Evolutionary conservation across 2,329 filamentous ascomycete genomes (phyloP).

Genomic region (Epichloe brachyelytri): DNA sequence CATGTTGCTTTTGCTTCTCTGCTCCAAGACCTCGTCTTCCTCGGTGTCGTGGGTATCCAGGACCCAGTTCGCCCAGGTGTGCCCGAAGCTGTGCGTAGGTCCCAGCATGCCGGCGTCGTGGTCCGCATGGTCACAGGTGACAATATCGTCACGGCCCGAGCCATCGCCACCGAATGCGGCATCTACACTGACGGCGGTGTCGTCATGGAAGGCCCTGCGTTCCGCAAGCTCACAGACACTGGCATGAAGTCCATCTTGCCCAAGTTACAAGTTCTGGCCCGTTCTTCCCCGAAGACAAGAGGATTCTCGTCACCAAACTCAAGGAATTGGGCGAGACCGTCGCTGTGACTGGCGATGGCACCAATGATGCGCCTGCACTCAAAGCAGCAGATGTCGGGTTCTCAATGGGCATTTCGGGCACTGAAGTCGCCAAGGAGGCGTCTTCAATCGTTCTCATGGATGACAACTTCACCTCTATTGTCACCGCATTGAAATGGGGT

Average conservation of each 20-base stretch:
- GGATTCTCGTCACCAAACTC: slow-evolving; percentile 55
- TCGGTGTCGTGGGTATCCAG: slow-evolving; percentile 67
- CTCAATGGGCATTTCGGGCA: slow-evolving; percentile 78
- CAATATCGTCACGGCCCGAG: slow-evolving; percentile 65
- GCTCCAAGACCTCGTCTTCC: slow-evolving; percentile 53
- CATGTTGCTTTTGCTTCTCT: slow-evolving; percentile 47
- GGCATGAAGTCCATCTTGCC: slow-evolving; percentile 56
- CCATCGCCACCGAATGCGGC: slow-evolving; percentile 67
- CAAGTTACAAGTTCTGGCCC: slow-evolving; percentile 55
- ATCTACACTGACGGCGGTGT: slow-evolving; percentile 52
- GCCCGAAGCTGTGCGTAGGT: slow-evolving; percentile 56
- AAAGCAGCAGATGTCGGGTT: slow-evolving; percentile 75
- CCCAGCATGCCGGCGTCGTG: slow-evolving; percentile 63
- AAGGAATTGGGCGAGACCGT: slow-evolving; percentile 66
- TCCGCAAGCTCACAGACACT: slow-evolving; percentile 55
- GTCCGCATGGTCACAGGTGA: slow-evolving; percentile 82
- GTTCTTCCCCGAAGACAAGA: slow-evolving; percentile 68
- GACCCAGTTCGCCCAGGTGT: slow-evolving; percentile 67
- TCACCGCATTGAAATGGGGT: slow-evolving; percentile 73
- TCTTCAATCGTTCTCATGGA: slow-evolving; percentile 81
- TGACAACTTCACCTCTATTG: slow-evolving; percentile 74
- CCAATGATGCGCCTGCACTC: slow-evolving; percentile 70
- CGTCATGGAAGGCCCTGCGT: slow-evolving; percentile 67
- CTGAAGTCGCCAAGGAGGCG: slow-evolving; percentile 74
- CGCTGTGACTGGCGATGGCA: slow-evolving; percentile 72